A percentile compares a stretch with the other conserved stretches of the same genome.
These are phyloP conservation scores for Globisporangium nagaii DNA, from an alignment of 352 stramenopile species.

Conservation along the genomic window DNA sequence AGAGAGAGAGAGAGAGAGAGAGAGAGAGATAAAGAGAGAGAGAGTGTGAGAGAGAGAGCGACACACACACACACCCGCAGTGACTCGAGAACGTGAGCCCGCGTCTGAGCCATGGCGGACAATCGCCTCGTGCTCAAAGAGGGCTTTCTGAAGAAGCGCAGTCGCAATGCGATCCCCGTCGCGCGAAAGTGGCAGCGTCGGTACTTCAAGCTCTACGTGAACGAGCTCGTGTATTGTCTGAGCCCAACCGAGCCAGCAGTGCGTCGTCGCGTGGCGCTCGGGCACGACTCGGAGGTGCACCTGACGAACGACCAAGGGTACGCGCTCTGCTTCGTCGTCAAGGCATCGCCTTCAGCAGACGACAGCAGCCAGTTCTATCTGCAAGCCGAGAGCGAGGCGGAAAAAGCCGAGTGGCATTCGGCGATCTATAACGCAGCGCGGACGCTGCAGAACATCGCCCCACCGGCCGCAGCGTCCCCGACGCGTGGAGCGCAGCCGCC, in stretches of 20 bases:
- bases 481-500: background rate
- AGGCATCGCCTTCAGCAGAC: conserved; percentile 29
- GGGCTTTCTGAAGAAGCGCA: conserved; percentile 68
- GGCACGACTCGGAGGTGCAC: conserved; percentile 47
- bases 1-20: too few relatives aligned
- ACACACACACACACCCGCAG: too few relatives aligned
- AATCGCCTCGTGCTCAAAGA: conserved; percentile 50
- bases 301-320: conserved; percentile 68
- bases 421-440: conserved; percentile 57
- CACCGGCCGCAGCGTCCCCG: conserved; percentile 2
- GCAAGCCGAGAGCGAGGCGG: conserved; percentile 51
- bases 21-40: background rate
- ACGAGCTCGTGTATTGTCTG: conserved; percentile 60
- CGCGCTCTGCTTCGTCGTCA: conserved; percentile 45
- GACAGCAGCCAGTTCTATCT: conserved; percentile 64
- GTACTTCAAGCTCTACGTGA: conserved; percentile 65
- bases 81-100: background rate
- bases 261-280: conserved; percentile 38
- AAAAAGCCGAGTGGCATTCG: conserved; percentile 55
- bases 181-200: conserved; percentile 41
- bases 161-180: conserved; percentile 25
- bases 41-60: background rate
- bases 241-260: conserved; percentile 21
- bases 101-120: conserved; percentile 10
- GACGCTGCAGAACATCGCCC: conserved; percentile 25